Evolutionary conservation across 176 grass and related monocot species (phyloP), one percentile per base, ranked within the genome.

Genomic region (Triticum turgidum): DNA sequence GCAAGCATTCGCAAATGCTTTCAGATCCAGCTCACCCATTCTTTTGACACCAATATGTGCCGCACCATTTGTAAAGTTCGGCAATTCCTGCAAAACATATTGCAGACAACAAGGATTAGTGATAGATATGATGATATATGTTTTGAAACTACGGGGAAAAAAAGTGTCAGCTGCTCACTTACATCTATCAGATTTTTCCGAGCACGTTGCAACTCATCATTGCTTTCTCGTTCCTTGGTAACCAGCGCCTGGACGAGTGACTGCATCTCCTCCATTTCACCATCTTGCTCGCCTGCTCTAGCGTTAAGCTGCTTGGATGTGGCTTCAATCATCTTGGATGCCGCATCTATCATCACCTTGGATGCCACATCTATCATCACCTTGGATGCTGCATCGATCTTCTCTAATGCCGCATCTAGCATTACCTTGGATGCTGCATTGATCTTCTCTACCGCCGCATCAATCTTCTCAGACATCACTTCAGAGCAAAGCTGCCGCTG

Each of bases 1-100:
- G 56, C 78, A 94, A 54, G 81, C 84, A 69, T 71, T 70, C 6
- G 66, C 61, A 74, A 91, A 91, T 25, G 63, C 80, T 83, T 64
- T 91, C 18, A 59, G 70, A 66, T 94, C 92, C 79, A 89, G 82
- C 58, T 91, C 89, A 2, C 92, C 89, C 87, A 91, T 86, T 58
- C 89, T 88, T 47, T 87, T 94, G 24, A 94, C 5, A 7, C n/a
- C 5, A 15, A 73, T 73, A 27, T 73, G 6, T 45, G 21, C 22
- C 70, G 37, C 5, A 4, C 45, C 37, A 24, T 44, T 45, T 15
- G 39, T 24, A 15, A 27, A 73, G 3, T 73, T 73, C 11, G 3
- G 70, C 39, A 73, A 7, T 24, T n/a, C 38, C 70, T 73, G 39
- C 22, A 14, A 25, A 15, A 73, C 11, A 73, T 45, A 38, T 2